A percentile compares a stretch with the other conserved stretches of the same genome.
phyloP scores from a whole-genome alignment of 805 yeast species.

The Saitoella complicata region DNA sequence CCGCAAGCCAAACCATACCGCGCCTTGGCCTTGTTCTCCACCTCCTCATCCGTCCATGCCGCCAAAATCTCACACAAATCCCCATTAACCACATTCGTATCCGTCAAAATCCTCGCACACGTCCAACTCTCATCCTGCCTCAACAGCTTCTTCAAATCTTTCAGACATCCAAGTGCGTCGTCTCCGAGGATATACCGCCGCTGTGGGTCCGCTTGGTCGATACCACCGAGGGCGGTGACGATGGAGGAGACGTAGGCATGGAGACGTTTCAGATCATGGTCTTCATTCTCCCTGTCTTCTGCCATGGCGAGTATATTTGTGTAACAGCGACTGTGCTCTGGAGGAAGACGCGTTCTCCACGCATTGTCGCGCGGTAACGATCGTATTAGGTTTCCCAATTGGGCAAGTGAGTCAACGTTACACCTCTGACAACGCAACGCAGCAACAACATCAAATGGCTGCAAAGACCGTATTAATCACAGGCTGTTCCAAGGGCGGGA shows the following conservation, averaged over 20 bases:
- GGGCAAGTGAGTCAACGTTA: too few relatives aligned
- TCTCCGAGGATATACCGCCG: constrained; percentile 65
- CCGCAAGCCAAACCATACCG: constrained; percentile 49
- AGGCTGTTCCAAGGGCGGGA: constrained; percentile 1
- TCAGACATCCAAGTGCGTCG: constrained; percentile 71
- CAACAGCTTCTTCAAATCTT: constrained; percentile 81
- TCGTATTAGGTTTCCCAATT: too few relatives aligned
- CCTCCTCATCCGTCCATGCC: constrained; percentile 40
- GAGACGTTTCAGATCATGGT: too few relatives aligned
- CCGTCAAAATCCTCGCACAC: constrained; percentile 79
- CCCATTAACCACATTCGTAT: constrained; percentile 51
- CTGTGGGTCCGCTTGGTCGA: constrained; percentile 41
- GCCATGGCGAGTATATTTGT: too few relatives aligned
- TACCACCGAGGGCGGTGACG: constrained; percentile 83
- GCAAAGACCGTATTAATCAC: not conserved
- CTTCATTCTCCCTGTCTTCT: too few relatives aligned
- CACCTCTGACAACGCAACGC: too few relatives aligned
- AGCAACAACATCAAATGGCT: too few relatives aligned
- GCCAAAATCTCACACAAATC: constrained; percentile 63
- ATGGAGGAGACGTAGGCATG: constrained; percentile 60
- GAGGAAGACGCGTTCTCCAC: too few relatives aligned
- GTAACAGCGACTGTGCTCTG: too few relatives aligned
- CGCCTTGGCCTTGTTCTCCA: constrained; percentile 26
- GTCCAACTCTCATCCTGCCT: constrained; percentile 48
- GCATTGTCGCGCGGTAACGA: too few relatives aligned